Evolutionary conservation across 495 filamentous ascomycete species (phyloP).

Genomic region (Hypoxylon trugodes): DNA sequence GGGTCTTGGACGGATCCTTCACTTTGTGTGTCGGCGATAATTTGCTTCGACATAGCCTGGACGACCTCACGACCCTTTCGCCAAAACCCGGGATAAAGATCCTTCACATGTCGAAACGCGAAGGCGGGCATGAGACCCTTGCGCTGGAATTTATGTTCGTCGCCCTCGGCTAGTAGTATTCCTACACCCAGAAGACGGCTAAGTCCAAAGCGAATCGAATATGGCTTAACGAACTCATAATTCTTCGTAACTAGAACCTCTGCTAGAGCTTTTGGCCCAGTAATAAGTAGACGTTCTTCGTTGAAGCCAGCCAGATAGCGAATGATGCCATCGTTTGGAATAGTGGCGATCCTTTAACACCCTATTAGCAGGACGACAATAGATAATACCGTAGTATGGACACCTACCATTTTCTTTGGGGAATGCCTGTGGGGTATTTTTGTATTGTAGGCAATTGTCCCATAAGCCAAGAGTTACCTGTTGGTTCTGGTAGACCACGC

Average conservation of each 20-base stretch:
- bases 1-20: constrained; percentile 51
- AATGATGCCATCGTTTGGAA: constrained; percentile 91
- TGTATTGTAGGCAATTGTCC: constrained; percentile 68
- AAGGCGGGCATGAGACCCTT: constrained; percentile 87
- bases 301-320: constrained; percentile 76
- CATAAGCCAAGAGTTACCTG: constrained; percentile 53
- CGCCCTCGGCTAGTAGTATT: constrained; percentile 82
- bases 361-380: constrained; percentile 9
- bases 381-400: not conserved
- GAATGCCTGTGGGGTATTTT: constrained; percentile 66
- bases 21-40: constrained; percentile 42
- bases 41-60: constrained; percentile 54
- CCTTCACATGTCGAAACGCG: constrained; percentile 83
- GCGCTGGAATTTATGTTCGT: constrained; percentile 83
- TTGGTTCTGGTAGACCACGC: constrained; percentile 67
- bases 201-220: constrained; percentile 61
- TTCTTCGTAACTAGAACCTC: constrained; percentile 74
- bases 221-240: constrained; percentile 84
- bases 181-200: constrained; percentile 76
- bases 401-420: constrained; percentile 66
- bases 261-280: constrained; percentile 69
- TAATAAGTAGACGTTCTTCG: constrained; percentile 72
- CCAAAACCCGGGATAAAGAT: constrained; percentile 89
- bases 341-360: constrained; percentile 63
- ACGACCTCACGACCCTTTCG: constrained; percentile 63